phyloP scores from a whole-genome alignment of 805 yeast species.

The Kazachstania africana region DNA sequence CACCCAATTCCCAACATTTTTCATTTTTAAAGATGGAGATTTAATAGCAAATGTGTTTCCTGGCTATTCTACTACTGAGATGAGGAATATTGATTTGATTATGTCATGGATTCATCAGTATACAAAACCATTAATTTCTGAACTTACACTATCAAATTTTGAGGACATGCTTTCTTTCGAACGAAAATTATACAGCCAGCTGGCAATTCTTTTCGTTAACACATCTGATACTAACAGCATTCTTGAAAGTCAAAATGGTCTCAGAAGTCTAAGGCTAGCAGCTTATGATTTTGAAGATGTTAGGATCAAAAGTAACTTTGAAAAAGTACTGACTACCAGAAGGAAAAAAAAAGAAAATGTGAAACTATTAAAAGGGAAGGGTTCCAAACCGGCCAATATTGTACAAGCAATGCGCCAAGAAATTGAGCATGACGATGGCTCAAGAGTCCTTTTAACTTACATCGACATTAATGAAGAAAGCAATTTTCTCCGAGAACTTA shows the following conservation, averaged over 20 bases:
- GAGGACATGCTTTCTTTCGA: constrained; percentile 8
- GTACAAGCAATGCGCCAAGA: constrained; percentile 38
- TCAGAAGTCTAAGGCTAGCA: constrained; percentile 16
- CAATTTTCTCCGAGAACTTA: constrained; percentile 14
- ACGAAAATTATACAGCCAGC: constrained; percentile 9
- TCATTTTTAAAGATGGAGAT: constrained; percentile 48
- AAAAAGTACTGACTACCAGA: constrained; percentile 28
- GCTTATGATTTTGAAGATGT: constrained; percentile 39
- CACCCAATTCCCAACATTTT: constrained; percentile 50
- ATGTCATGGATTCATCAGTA: constrained; percentile 38
- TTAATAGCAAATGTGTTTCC: constrained; percentile 42
- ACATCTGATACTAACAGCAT: no score
- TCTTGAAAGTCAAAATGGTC: constrained; percentile 14
- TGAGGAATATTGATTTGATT: constrained; percentile 38
- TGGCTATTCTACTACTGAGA: constrained; percentile 53
- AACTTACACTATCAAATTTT: constrained; percentile 33
- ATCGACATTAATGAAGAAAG: constrained; percentile 36
- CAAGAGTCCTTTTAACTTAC: constrained; percentile 35
- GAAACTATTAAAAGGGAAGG: constrained; percentile 31
- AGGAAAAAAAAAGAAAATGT: constrained; percentile 34
- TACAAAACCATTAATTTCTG: constrained; percentile 41
- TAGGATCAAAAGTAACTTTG: constrained; percentile 32
- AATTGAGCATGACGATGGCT: constrained; percentile 34
- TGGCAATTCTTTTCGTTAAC: constrained; percentile 14
- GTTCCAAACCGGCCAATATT: constrained; percentile 33